Evolutionary conservation across 345 rosid species (phyloP).

Genomic region (Lenwebbia sp.): DNA sequence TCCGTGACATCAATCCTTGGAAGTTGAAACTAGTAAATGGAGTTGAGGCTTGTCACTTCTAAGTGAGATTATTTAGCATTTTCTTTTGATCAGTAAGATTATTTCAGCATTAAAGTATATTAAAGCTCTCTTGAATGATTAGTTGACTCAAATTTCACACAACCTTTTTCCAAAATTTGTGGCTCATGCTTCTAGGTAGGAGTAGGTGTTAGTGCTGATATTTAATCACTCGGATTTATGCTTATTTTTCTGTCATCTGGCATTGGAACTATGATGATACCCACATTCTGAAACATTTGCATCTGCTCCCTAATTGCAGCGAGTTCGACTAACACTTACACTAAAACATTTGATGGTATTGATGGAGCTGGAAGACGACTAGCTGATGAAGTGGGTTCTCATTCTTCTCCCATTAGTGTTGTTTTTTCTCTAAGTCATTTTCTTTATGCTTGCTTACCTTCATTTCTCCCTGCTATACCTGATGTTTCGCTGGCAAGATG

Average conservation of each 20-base stretch:
- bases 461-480: not conserved
- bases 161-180: not conserved
- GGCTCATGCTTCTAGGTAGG: not conserved
- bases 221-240: not conserved
- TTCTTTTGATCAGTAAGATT: not conserved
- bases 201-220: not conserved
- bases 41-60: not conserved
- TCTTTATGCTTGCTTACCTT: not conserved
- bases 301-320: constrained; percentile 31
- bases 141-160: not conserved
- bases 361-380: constrained; percentile 94
- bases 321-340: constrained; percentile 71
- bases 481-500: not conserved
- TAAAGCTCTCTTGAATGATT: not conserved
- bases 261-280: not conserved
- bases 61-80: not conserved
- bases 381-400: constrained; percentile 74
- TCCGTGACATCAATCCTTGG: not conserved
- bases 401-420: not conserved
- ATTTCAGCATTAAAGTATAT: not conserved
- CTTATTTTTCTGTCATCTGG: not conserved
- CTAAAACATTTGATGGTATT: constrained; percentile 78
- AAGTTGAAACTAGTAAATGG: not conserved
- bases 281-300: not conserved
- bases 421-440: not conserved